phyloP scores from a whole-genome alignment of 257 asterid genomes.

The Nicotiana benthamiana region DNA sequence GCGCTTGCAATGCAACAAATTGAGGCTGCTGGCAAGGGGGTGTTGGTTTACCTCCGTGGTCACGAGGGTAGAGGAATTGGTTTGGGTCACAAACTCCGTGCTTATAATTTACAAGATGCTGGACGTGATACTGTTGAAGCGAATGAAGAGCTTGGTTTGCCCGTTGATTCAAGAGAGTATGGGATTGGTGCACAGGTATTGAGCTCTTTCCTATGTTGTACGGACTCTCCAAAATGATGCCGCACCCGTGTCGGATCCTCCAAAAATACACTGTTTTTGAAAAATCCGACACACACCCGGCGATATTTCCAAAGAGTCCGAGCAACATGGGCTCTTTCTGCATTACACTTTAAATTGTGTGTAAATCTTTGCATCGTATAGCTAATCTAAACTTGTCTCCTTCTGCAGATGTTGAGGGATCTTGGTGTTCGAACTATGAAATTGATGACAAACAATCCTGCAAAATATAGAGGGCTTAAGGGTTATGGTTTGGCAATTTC shows the following conservation, averaged over 20 bases:
- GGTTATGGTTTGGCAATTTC: constrained; percentile 85
- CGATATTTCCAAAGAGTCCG: too few species aligned
- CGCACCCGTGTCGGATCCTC: too few species aligned
- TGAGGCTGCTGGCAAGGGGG: constrained; percentile 90
- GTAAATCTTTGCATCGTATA: not conserved
- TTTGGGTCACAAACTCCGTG: constrained; percentile 92
- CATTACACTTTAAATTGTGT: not conserved
- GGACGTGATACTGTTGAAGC: constrained; percentile 98
- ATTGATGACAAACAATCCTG: constrained; percentile 96
- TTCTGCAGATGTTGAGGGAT: constrained; percentile 81
- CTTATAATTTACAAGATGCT: constrained; percentile 86
- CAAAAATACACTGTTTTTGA: too few species aligned
- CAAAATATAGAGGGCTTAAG: constrained; percentile 83
- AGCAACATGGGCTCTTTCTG: not conserved
- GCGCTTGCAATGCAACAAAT: constrained; percentile 88
- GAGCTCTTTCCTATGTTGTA: not conserved
- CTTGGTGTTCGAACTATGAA: constrained; percentile 96
- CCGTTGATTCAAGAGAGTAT: constrained; percentile 92
- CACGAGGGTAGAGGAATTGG: constrained; percentile 99
- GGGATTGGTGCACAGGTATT: constrained; percentile 98
- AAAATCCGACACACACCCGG: too few species aligned
- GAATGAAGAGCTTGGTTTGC: constrained; percentile 90
- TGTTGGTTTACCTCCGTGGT: constrained; percentile 90
- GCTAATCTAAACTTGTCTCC: not conserved
- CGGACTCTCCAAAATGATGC: too few species aligned